Evolutionary conservation across 2,329 filamentous ascomycete genomes (phyloP), one percentile per base, ranked within the genome.

Genomic region (Sporothrix sp.): DNA sequence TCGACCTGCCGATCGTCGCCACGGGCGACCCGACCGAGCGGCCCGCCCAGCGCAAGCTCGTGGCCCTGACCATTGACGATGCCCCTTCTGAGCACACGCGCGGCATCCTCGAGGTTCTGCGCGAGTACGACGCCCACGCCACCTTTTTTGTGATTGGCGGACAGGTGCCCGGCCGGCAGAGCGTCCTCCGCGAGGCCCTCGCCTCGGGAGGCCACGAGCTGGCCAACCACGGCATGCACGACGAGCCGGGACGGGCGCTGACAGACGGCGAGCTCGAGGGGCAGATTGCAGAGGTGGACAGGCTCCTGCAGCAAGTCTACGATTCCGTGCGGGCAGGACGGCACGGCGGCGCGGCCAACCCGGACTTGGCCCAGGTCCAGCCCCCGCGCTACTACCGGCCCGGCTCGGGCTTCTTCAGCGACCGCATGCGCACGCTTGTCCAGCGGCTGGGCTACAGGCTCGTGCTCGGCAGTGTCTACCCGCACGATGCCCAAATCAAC

Each of bases 101-200:
- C 39, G 78, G 82, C 51, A 89, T 95, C 53, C 68, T 89, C 50
- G 68, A 79, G 38, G 68, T 87, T 0, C 72, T 95, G n/a, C 69
- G 72, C 48, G 71, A 71, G 21, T 74, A 87, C 61, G 73, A 76
- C 51, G 87, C 84, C 13, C 78, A 73, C 18, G 89, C 89, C 0
- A 95, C 89, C 0, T 93, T 95, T 65, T 96, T 95, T 65, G 75
- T 94, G 28, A 95, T 95, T 59, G 89, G 89, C 8, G 76, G 75
- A 3, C 88, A 95, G 68, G 81, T 87, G 9, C 58, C 70, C 0
- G 78, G 75, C 2, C 60, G 71, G 25, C 74, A 82, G 60, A 67
- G 70, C 6, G 65, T 74, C 3, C 70, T 88, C 28, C 66, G 72
- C 38, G 70, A 76, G 35, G 68, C 85, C 1, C 70, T 86, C n/a